Evolutionary conservation across 345 rosid genomes (phyloP).

Genomic region (Hypericum androsaemum): DNA sequence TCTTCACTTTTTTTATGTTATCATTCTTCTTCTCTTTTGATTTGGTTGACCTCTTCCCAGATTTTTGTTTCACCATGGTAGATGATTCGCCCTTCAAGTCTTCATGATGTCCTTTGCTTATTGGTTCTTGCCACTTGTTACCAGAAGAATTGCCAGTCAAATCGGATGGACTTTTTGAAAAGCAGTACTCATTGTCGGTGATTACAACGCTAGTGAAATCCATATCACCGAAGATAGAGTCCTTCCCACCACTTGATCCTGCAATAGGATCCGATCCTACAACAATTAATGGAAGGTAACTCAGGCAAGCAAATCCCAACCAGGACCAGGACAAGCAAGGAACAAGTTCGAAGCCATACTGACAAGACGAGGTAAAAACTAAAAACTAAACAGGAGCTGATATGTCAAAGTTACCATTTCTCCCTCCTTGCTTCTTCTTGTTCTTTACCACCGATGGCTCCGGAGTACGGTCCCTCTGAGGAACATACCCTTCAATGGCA

Average conservation of each 20-base stretch:
- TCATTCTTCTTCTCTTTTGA: constrained; percentile 16
- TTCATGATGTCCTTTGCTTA: constrained; percentile 16
- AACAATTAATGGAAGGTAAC: constrained; percentile 3
- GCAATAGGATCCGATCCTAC: constrained; percentile 38
- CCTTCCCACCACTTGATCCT: constrained; percentile 21
- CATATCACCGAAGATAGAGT: constrained; percentile 32
- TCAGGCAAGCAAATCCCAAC: neutral
- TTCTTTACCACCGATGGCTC: constrained; percentile 15
- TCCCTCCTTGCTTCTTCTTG: constrained; percentile 24
- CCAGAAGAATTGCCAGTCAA: constrained; percentile 18
- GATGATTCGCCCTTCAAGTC: constrained; percentile 24
- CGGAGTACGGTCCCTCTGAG: constrained; percentile 23
- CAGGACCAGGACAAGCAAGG: neutral
- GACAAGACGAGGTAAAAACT: too few species aligned
- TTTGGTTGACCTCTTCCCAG: constrained; percentile 19
- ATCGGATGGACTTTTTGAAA: constrained; percentile 41
- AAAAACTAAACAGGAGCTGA: neutral
- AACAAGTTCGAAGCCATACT: too few species aligned
- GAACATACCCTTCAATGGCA: constrained; percentile 90
- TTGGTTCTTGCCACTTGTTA: constrained; percentile 17
- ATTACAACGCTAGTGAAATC: constrained; percentile 54
- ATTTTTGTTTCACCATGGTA: constrained; percentile 15
- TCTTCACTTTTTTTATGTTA: constrained; percentile 14
- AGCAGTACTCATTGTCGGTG: constrained; percentile 39
- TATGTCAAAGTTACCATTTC: too few species aligned